These are phyloP conservation scores for Metschnikowia baotianmanensis DNA, from an alignment of 805 yeast genomes.

Conservation along the genomic window DNA sequence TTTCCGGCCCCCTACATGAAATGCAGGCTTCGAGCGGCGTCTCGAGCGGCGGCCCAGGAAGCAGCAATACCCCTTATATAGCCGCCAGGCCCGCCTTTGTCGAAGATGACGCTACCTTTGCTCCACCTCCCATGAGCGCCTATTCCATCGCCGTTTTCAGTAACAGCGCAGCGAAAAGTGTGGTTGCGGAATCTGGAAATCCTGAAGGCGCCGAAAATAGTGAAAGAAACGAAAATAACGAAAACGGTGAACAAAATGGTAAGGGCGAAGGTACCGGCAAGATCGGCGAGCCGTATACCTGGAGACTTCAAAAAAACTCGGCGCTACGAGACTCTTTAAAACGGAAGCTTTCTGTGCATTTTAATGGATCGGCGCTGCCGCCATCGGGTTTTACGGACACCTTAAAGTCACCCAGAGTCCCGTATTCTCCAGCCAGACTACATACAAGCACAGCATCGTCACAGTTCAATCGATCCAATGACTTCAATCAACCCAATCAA, in stretches of 20 bases:
- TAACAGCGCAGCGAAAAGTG: background rate
- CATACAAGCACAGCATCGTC: too few relatives aligned
- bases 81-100: conserved; percentile 3
- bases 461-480: too few relatives aligned
- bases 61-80: background rate
- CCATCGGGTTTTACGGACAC: background rate
- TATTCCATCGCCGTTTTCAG: conserved; percentile 54
- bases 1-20: conserved; percentile 8
- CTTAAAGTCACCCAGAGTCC: too few relatives aligned
- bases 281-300: background rate
- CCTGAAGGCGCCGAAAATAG: too few relatives aligned
- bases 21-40: conserved; percentile 14
- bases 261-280: too few relatives aligned
- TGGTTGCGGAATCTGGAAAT: too few relatives aligned
- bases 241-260: too few relatives aligned
- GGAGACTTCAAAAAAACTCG: conserved; percentile 16
- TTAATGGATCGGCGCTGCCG: too few relatives aligned
- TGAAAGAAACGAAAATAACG: too few relatives aligned
- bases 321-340: conserved; percentile 21
- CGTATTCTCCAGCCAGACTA: too few relatives aligned
- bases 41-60: too few relatives aligned
- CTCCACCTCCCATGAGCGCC: conserved; percentile 60
- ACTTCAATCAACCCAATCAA: too few relatives aligned
- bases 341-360: conserved; percentile 35
- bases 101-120: conserved; percentile 50